These are phyloP conservation scores for Zygosaccharomyces siamensis DNA, from an alignment of 805 yeast species.

Conservation along the genomic window DNA sequence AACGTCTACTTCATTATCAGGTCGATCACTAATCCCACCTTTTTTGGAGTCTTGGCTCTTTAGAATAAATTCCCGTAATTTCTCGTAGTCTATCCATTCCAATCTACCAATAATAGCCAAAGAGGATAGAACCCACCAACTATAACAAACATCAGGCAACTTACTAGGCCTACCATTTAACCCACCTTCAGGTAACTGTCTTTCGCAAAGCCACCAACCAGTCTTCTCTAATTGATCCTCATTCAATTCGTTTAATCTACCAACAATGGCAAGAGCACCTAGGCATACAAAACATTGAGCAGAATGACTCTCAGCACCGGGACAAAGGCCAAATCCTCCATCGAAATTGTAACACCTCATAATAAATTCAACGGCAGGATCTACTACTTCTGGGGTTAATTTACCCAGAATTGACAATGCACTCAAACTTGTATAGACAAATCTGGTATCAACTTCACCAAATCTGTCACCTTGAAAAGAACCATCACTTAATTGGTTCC, in stretches of 20 bases:
- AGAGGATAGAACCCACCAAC: conserved; percentile 94
- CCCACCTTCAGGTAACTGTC: conserved; percentile 86
- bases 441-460: conserved; percentile 91
- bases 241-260: conserved; percentile 46
- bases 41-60: conserved; percentile 65
- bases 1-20: conserved; percentile 87
- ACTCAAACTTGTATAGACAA: conserved; percentile 77
- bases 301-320: conserved; percentile 94
- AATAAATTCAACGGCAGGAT: conserved; percentile 63
- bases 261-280: conserved; percentile 70
- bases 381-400: conserved; percentile 50
- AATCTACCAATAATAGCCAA: conserved; percentile 59
- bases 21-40: conserved; percentile 93
- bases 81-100: conserved; percentile 71
- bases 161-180: conserved; percentile 95
- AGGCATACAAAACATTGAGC: conserved; percentile 87
- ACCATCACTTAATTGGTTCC: conserved; percentile 47
- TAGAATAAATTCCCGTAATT: conserved; percentile 63
- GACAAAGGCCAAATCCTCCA: conserved; percentile 91
- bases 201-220: conserved; percentile 84
- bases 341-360: conserved; percentile 79
- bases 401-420: conserved; percentile 64
- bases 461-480: conserved; percentile 84
- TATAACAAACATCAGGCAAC: conserved; percentile 93
- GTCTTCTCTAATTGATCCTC: conserved; percentile 42